Percentiles rank a stretch among this genome's conserved stretches.
Conservation (phyloP, 2,329 filamentous ascomycete genomes). For the Fusarium transvaalense region DNA sequence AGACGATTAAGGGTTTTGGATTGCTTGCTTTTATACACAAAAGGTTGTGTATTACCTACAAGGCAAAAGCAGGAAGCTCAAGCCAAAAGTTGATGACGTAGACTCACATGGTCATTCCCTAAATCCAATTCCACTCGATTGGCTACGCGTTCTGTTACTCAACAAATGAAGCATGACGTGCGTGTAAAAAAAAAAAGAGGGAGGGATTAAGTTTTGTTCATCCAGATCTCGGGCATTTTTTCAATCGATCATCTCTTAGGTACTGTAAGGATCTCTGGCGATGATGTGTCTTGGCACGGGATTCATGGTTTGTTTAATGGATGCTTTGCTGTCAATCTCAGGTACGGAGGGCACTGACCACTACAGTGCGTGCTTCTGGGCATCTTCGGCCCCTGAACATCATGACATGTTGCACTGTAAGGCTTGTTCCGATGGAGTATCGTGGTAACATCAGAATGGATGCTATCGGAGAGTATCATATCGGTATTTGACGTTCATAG, state of each 20-base stretch:
- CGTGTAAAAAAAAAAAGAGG: neutral
- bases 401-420: neutral
- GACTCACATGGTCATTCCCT: constrained; percentile 43
- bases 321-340: constrained; percentile 31
- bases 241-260: neutral
- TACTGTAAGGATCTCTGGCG: neutral
- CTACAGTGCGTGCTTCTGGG: constrained; percentile 4
- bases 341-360: constrained; percentile 28
- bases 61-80: constrained; percentile 26
- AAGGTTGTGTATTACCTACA: constrained; percentile 23
- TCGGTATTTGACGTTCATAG: neutral
- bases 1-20: neutral
- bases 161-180: constrained; percentile 37
- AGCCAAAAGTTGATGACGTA: constrained; percentile 44
- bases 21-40: constrained; percentile 29
- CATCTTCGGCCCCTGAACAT: constrained; percentile 20
- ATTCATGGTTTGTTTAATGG: constrained; percentile 13
- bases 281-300: constrained; percentile 25
- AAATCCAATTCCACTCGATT: constrained; percentile 33
- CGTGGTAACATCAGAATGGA: neutral
- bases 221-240: constrained; percentile 27
- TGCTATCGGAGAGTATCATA: neutral
- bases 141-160: constrained; percentile 29
- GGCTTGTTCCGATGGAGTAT: constrained; percentile 5
- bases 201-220: constrained; percentile 6